phyloP scores from a whole-genome alignment of 2,329 filamentous ascomycete genomes.

The Neonectria faginata region DNA sequence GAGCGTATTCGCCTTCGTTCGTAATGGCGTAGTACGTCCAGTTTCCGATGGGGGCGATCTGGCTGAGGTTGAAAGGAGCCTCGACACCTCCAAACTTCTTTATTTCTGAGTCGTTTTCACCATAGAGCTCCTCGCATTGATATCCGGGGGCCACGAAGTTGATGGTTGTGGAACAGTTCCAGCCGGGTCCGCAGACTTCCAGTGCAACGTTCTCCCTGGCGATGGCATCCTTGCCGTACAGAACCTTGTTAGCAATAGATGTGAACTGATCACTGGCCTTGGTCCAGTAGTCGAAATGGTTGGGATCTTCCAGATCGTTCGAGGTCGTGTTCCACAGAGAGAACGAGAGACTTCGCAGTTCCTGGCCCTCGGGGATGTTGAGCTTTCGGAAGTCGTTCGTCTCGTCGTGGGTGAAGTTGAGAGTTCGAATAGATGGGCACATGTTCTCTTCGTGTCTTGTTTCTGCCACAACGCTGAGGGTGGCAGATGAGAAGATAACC shows the following conservation, averaged over 20 bases:
- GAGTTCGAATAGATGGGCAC: slow-evolving; percentile 36
- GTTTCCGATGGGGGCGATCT: slow-evolving; percentile 29
- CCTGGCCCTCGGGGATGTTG: slow-evolving; percentile 9
- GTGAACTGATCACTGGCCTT: slow-evolving; percentile 6
- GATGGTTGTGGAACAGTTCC: slow-evolving; percentile 40
- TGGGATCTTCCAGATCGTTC: neutral
- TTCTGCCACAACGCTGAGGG: slow-evolving; percentile 24
- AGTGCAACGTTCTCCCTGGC: slow-evolving; percentile 22
- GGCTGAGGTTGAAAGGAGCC: slow-evolving; percentile 34
- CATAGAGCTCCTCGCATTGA: slow-evolving; percentile 35
- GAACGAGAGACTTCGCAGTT: slow-evolving; percentile 31
- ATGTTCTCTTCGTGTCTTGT: slow-evolving; percentile 9
- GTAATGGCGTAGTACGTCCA: slow-evolving; percentile 31
- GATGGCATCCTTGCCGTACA: slow-evolving; percentile 28
- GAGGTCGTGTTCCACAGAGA: slow-evolving; percentile 33
- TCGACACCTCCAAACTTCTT: slow-evolving; percentile 17
- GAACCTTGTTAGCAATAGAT: slow-evolving; percentile 32
- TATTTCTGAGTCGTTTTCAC: slow-evolving; percentile 12
- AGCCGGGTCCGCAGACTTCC: slow-evolving; percentile 32
- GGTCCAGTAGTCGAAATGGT: slow-evolving; percentile 37
- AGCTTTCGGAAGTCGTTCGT: slow-evolving; percentile 19
- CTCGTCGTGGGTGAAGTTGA: slow-evolving; percentile 40
- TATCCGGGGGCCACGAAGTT: slow-evolving; percentile 40
- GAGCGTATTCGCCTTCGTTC: slow-evolving; percentile 33
- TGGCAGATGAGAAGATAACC: slow-evolving; percentile 38